Percentiles rank a stretch among this genome's conserved stretches.
phyloP scores from a whole-genome alignment of 2,329 filamentous ascomycete genomes.

The Venturia aucupariae region DNA sequence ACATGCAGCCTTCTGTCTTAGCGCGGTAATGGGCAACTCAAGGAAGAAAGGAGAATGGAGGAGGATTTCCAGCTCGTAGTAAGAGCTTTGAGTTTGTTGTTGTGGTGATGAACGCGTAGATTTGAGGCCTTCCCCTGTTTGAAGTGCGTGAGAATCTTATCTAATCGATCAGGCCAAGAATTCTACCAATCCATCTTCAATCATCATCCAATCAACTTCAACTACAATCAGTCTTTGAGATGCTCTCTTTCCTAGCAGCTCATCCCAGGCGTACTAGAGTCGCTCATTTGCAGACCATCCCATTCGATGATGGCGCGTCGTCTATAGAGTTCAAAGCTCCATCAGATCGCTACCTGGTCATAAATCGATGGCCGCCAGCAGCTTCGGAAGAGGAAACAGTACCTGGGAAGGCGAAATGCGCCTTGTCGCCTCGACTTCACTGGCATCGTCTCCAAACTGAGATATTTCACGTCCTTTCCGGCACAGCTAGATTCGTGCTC shows the following conservation, averaged over 20 bases:
- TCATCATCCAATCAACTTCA: not conserved
- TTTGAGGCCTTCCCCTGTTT: not conserved
- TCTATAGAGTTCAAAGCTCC: conserved; percentile 6
- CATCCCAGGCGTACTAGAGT: conserved; percentile 4
- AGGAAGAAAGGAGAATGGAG: not conserved
- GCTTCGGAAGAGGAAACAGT: conserved; percentile 1
- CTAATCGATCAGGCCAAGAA: not conserved
- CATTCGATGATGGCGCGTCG: conserved; percentile 1
- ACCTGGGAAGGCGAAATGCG: conserved; percentile 3
- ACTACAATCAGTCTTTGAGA: not conserved
- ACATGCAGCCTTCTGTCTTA: not conserved
- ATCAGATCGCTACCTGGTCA: conserved; percentile 5
- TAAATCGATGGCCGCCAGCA: conserved; percentile 7
- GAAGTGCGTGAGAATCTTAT: not conserved
- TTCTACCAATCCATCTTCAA: not conserved
- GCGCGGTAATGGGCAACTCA: no score
- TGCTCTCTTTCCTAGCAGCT: conserved; percentile 9
- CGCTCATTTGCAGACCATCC: not conserved
- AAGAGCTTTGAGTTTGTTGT: not conserved
- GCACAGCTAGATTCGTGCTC: not conserved
- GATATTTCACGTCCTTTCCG: conserved; percentile 1
- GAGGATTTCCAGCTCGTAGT: not conserved
- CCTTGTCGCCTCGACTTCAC: not conserved
- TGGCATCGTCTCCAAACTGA: conserved; percentile 5
- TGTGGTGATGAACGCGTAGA: not conserved